Percentiles rank a stretch among this genome's conserved stretches.
Conservation (phyloP, 805 yeast species). For the Cyberlindnera nakhonratchasimensis region DNA sequence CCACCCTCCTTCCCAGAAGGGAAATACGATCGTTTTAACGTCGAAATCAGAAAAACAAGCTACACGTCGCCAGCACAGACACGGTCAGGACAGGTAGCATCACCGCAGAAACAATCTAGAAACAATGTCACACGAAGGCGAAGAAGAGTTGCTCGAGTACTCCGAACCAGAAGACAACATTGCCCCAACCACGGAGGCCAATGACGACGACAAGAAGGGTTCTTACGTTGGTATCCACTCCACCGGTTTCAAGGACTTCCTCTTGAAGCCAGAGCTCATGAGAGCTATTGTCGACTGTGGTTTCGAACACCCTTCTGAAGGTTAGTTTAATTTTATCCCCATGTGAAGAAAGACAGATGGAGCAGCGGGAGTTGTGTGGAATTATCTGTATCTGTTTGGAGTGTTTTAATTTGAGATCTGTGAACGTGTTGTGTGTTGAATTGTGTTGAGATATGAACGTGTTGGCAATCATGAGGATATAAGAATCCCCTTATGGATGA, state of each 20-base stretch:
- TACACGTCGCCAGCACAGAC: conserved; percentile 1
- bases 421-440: not conserved
- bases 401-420: too few species aligned
- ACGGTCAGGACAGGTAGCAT: not conserved
- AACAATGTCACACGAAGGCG: conserved; percentile 89
- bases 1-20: not conserved
- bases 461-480: too few species aligned
- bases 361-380: too few species aligned
- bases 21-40: not conserved
- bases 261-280: conserved; percentile 92
- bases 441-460: not conserved
- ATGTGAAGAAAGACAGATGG: not conserved
- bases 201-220: conserved; percentile 82
- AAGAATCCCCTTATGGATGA: too few species aligned
- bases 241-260: conserved; percentile 96
- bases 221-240: conserved; percentile 98
- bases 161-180: conserved; percentile 91
- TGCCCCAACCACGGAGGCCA: conserved; percentile 38
- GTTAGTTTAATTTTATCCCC: conserved; percentile 48
- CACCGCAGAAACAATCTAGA: conserved; percentile 2
- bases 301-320: conserved; percentile 99
- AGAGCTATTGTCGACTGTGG: conserved; percentile 99
- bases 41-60: conserved; percentile 7
- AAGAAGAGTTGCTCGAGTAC: conserved; percentile 98
- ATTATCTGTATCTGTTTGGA: too few species aligned